Evolutionary conservation across 2,329 filamentous ascomycete species (phyloP).

Genomic region (Tolypocladium ophioglossoides): DNA sequence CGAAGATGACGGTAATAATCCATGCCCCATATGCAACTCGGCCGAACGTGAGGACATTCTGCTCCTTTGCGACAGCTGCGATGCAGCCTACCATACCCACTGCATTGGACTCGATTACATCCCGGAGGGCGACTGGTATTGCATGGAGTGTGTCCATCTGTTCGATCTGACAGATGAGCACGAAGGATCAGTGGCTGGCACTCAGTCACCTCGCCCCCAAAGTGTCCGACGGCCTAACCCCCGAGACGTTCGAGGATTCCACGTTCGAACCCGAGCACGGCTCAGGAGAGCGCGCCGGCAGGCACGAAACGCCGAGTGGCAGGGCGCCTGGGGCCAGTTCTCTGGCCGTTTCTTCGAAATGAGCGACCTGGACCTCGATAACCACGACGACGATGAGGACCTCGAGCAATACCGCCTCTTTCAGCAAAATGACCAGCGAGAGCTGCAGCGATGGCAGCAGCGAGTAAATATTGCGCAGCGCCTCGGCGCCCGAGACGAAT

Average conservation of each 20-base stretch:
- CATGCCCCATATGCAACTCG: constrained; percentile 76
- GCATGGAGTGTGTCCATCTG: constrained; percentile 63
- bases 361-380: constrained; percentile 30
- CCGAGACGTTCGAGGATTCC: constrained; percentile 21
- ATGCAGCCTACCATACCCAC: constrained; percentile 82
- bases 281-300: constrained; percentile 45
- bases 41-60: constrained; percentile 75
- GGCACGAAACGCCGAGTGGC: constrained; percentile 75
- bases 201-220: constrained; percentile 20
- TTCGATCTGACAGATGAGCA: constrained; percentile 25
- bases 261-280: constrained; percentile 44
- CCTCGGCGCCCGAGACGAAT: constrained; percentile 64
- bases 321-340: constrained; percentile 68
- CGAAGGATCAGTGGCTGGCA: constrained; percentile 20
- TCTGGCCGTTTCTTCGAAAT: constrained; percentile 51
- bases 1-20: constrained; percentile 55
- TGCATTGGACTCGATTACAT: constrained; percentile 76
- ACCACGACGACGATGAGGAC: constrained; percentile 53
- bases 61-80: constrained; percentile 84
- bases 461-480: constrained; percentile 72
- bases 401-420: constrained; percentile 43
- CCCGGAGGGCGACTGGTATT: constrained; percentile 78
- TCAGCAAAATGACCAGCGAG: constrained; percentile 45
- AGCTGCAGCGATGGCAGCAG: constrained; percentile 68
- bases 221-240: constrained; percentile 19